These are phyloP conservation scores for Phialemoniopsis sp. DNA, from an alignment of 2,329 filamentous ascomycete genomes.

Conservation along the genomic window DNA sequence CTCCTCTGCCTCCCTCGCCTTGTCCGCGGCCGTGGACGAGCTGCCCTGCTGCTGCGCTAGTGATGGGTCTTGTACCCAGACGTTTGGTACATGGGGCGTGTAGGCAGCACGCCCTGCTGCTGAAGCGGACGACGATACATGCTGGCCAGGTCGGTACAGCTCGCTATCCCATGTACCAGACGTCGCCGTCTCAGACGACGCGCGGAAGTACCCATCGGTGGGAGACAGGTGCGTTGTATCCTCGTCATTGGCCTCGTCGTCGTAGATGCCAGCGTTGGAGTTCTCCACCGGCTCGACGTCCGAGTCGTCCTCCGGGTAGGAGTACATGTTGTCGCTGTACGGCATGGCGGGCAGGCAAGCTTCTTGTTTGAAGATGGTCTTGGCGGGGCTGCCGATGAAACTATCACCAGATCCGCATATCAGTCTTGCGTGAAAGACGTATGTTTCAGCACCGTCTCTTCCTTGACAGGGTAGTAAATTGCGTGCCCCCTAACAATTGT, in stretches of 20 bases:
- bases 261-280: not conserved
- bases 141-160: no score
- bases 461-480: no score
- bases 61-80: conserved; percentile 45
- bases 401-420: not conserved
- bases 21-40: conserved; percentile 20
- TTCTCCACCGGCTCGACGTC: conserved; percentile 15
- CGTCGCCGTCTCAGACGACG: conserved; percentile 6
- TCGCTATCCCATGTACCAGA: no score
- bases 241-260: conserved; percentile 7
- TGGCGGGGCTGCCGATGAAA: conserved; percentile 3
- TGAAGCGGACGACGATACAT: no score
- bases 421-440: not conserved
- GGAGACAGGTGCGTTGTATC: conserved; percentile 29
- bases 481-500: no score
- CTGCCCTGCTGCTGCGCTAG: conserved; percentile 23
- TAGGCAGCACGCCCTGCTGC: no score
- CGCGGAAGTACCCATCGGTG: conserved; percentile 48
- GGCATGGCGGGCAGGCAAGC: conserved; percentile 27
- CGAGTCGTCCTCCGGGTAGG: conserved; percentile 17
- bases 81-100: conserved; percentile 37
- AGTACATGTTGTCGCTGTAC: conserved; percentile 45
- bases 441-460: no score
- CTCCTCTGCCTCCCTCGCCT: conserved; percentile 38
- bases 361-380: conserved; percentile 11